Evolutionary conservation across 345 rosid species (phyloP), one percentile per base, ranked within the genome.

Genomic region (Fremontodendron californicum): DNA sequence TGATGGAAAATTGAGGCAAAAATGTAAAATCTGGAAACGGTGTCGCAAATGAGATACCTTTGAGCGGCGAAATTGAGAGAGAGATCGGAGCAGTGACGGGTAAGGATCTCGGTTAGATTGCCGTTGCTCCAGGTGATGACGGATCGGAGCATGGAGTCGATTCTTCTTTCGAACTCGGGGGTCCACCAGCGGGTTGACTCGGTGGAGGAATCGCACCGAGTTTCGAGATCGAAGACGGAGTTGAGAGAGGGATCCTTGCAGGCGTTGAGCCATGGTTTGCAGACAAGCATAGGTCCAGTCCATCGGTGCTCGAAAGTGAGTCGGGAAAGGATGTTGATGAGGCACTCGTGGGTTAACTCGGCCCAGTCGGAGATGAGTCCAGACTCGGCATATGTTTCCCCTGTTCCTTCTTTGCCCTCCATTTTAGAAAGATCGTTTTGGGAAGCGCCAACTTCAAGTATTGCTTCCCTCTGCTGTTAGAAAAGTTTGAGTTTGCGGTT

Each of bases 51-150:
- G 60, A 63, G 0, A 62, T 74, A 93, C 97, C 95, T 91, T 37
- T 90, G 89, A 27, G 97, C 91, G 15, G 65, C 90, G 77, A 85
- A 82, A 78, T 78, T 77, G 78, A 95, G 81, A 35, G 98, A 78
- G 37, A 74, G 84, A 79, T 95, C 96, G 73, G 96, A 91, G 89
- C 99, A 91, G 89, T 93, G 96, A 31, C 93, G 86, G 42, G 91
- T 79, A 19, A 86, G 92, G 73, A 95, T 88, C 76, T 82, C 81
- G 3, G 89, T 79, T 48, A 95, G 90, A 25, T 82, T 77, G 5
- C 87, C 90, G 37, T 75, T 79, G 87, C 93, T 89, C 97, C 93
- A 92, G 75, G 77, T 78, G 64, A 92, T 82, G 46, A 83, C 91
- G 3, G 92, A 92, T 57, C 86, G 80, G 76, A 95, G 83, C 90